Conservation (phyloP, 2,329 filamentous ascomycete species). For the Sphaceloma murrayae region DNA sequence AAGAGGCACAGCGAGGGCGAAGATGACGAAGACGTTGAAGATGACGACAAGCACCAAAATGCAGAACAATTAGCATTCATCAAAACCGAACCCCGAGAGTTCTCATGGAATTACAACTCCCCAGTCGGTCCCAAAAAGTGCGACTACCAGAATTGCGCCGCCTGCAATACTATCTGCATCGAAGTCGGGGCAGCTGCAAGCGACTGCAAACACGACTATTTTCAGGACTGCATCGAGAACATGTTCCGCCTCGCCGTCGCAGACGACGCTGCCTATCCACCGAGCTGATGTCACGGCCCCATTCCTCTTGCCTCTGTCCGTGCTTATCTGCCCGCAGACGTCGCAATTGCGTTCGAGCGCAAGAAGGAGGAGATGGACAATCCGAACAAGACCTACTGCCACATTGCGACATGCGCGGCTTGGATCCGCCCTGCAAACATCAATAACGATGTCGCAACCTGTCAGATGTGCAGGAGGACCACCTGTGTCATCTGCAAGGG, state of each 20-base stretch:
- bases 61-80: no score
- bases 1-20: no score
- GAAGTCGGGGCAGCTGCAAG: conserved; percentile 21
- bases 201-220: conserved; percentile 33
- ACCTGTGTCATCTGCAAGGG: conserved; percentile 46
- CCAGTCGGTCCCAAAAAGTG: not conserved
- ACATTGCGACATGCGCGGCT: conserved; percentile 32
- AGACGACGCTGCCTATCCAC: conserved; percentile 45
- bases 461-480: conserved; percentile 30
- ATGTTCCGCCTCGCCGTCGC: conserved; percentile 37
- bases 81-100: no score
- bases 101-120: not conserved
- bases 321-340: conserved; percentile 28
- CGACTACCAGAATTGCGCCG: conserved; percentile 13
- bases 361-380: conserved; percentile 43
- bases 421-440: conserved; percentile 37
- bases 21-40: no score
- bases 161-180: conserved; percentile 18
- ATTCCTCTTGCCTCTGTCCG: conserved; percentile 32
- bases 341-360: conserved; percentile 30
- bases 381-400: conserved; percentile 43
- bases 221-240: conserved; percentile 35
- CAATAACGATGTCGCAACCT: conserved; percentile 30
- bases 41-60: no score
- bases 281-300: conserved; percentile 40